A percentile compares a stretch with the other conserved stretches of the same genome.
phyloP scores from a whole-genome alignment of 192 early-diverging fungal species.

The Gaertneriomyces sp. region DNA sequence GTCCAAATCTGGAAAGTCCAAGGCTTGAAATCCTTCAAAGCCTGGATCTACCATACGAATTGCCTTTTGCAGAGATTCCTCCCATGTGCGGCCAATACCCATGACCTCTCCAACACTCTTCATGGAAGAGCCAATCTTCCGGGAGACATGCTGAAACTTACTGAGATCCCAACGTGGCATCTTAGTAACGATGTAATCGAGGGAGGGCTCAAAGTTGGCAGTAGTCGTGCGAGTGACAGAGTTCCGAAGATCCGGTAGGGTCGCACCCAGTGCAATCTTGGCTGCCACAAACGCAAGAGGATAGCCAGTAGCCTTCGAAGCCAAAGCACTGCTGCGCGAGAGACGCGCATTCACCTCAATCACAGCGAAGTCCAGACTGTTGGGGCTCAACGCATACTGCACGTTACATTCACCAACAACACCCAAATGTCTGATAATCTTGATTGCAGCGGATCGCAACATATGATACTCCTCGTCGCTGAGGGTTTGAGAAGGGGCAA shows the following conservation, averaged over 20 bases:
- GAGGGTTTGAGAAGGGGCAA: constrained; percentile 95
- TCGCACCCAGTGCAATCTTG: constrained; percentile 89
- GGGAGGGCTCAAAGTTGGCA: constrained; percentile 94
- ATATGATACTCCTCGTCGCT: constrained; percentile 94
- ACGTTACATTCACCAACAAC: constrained; percentile 99
- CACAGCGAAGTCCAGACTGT: constrained; percentile 81
- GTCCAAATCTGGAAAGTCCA: constrained; percentile 55
- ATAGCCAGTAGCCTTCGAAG: constrained; percentile 97
- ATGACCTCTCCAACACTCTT: constrained; percentile 98
- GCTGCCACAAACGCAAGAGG: constrained; percentile 97
- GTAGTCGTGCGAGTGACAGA: constrained; percentile 89
- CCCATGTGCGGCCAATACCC: constrained; percentile 96
- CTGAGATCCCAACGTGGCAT: constrained; percentile 96
- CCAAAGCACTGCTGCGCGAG: constrained; percentile 75
- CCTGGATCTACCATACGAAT: constrained; percentile 90
- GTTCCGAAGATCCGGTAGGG: constrained; percentile 84
- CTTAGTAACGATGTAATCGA: constrained; percentile 95
- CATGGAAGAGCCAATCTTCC: constrained; percentile 84
- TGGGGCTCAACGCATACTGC: constrained; percentile 93
- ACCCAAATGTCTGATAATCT: constrained; percentile 92
- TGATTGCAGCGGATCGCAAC: constrained; percentile 92
- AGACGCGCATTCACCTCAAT: constrained; percentile 99
- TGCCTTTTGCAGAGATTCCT: constrained; percentile 95
- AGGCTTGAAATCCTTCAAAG: constrained; percentile 80
- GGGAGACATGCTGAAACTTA: constrained; percentile 89